Base-by-base conservation (phyloP, 192 early-diverging fungal species). In the Dissophora ornata region DNA sequence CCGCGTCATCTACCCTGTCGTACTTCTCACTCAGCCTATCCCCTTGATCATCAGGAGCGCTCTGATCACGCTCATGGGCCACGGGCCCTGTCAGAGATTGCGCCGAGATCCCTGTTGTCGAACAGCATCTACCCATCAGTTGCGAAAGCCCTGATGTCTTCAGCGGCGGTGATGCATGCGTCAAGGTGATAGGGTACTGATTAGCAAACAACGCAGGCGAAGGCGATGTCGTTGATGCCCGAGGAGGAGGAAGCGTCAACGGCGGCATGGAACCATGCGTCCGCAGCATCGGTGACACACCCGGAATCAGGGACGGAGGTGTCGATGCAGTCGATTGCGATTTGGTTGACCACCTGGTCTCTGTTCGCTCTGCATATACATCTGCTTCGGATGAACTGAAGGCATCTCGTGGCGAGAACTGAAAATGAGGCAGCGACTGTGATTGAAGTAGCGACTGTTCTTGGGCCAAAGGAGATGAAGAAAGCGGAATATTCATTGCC, bases 381-480 rank as follows among this genome's bases (percentile, higher is more conserved):
- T 50, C 55, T 1, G 33, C 29, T 16, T 47, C 66, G 1, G 51
- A 4, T 6, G 60, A 33, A 29, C 36, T 62, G 52, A 40, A 50
- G 0, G 60, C 24, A 32, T 41, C 36, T 19, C 26, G 24, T 10
- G 51, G 53, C 12, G 60, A 62, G 26, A 71, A 25, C 12, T 62
- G 69, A 42, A 32, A 44, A 21, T 62, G 60, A 30, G 60, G 41
- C 24, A 52, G 38, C 33, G 61, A 71, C 12, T 63, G 61, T 41
- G 69, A 30, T 41, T 62, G 60, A 30, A 53, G 41, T 18, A 52
- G 38, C 33, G 61, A 71, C 12, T 63, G 61, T 41, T 60, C 21
- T 41, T 62, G 30, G 0, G 44, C 48, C 29, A 58, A 22, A 40
- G 66, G 56, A n/a, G 66, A 68, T 5, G 66, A 49, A 2, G 66